These are phyloP conservation scores for Aspergillus uvarum DNA, from an alignment of 2,329 filamentous ascomycete genomes.

Conservation along the genomic window DNA sequence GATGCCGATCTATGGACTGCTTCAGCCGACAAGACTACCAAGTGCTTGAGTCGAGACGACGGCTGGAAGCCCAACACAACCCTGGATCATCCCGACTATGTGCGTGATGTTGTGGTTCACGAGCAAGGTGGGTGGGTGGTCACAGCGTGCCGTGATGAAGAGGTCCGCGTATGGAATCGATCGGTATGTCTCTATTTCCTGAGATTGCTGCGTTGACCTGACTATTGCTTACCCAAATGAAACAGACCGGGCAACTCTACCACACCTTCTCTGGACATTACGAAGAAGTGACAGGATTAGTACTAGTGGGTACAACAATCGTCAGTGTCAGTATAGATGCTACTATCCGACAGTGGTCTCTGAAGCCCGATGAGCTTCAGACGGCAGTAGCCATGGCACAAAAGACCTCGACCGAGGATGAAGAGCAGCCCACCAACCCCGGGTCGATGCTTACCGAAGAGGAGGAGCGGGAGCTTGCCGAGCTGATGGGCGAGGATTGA, in stretches of 20 bases:
- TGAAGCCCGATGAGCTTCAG: slow-evolving; percentile 62
- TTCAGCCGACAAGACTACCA: slow-evolving; percentile 84
- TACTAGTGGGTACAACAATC: slow-evolving; percentile 59
- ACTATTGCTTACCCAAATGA: not conserved
- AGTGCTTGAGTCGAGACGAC: slow-evolving; percentile 69
- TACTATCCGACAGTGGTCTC: slow-evolving; percentile 80
- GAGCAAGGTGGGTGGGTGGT: slow-evolving; percentile 73
- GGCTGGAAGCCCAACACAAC: slow-evolving; percentile 70
- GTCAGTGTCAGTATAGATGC: slow-evolving; percentile 88
- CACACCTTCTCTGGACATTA: slow-evolving; percentile 77
- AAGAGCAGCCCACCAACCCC: slow-evolving; percentile 47
- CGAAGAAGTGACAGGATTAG: slow-evolving; percentile 84
- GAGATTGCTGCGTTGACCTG: not conserved
- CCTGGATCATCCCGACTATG: slow-evolving; percentile 83
- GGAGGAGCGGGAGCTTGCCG: slow-evolving; percentile 89
- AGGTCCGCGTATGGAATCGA: slow-evolving; percentile 85
- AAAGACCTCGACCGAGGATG: slow-evolving; percentile 46
- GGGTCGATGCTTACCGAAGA: slow-evolving; percentile 71
- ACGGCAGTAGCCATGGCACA: slow-evolving; percentile 53
- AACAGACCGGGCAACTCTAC: slow-evolving; percentile 66
- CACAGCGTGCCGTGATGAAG: slow-evolving; percentile 87
- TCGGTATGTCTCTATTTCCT: slow-evolving; percentile 38
- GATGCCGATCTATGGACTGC: slow-evolving; percentile 85
- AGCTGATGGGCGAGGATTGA: slow-evolving; percentile 73
- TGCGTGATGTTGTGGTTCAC: slow-evolving; percentile 73